Percentiles rank a stretch among this genome's conserved stretches.
These are phyloP conservation scores for Coccinonectria pachysandricola DNA, from an alignment of 2,329 filamentous ascomycete genomes.

Conservation along the genomic window DNA sequence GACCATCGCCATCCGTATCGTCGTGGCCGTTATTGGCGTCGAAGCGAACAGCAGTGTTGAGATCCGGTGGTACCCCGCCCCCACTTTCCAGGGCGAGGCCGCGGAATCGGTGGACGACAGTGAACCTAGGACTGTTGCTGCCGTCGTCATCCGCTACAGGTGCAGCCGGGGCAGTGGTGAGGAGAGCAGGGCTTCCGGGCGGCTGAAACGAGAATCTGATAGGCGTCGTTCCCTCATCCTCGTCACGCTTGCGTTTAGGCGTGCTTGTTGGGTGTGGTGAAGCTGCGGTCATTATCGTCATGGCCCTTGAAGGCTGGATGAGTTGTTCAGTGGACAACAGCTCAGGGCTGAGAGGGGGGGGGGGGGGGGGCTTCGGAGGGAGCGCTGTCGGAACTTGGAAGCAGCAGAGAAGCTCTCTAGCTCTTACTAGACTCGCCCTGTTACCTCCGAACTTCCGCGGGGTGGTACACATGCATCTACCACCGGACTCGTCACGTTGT, in stretches of 20 bases:
- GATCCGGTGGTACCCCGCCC: constrained; percentile 39
- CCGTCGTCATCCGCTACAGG: constrained; percentile 39
- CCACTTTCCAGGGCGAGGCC: constrained; percentile 38
- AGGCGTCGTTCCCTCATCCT: constrained; percentile 24
- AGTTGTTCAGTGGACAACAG: too few relatives aligned
- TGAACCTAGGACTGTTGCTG: constrained; percentile 41
- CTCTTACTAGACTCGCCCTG: too few relatives aligned
- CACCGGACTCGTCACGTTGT: too few relatives aligned
- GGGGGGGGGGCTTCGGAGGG: too few relatives aligned
- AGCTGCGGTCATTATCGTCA: constrained; percentile 14
- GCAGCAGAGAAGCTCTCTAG: too few relatives aligned
- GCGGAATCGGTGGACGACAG: constrained; percentile 41
- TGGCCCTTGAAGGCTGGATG: too few relatives aligned
- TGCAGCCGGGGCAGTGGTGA: too few relatives aligned
- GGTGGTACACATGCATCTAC: too few relatives aligned
- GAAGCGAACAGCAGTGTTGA: too few relatives aligned
- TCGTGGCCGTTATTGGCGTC: constrained; percentile 16
- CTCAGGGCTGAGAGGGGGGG: constrained; percentile 1
- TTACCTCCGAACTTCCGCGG: too few relatives aligned
- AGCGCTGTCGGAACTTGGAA: too few relatives aligned
- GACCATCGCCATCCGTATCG: constrained; percentile 26
- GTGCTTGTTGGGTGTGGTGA: constrained; percentile 23
- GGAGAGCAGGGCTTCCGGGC: constrained; percentile 15
- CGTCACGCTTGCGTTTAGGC: constrained; percentile 37
- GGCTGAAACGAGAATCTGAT: constrained; percentile 37